These are phyloP conservation scores for Penicillium odoratum DNA, from an alignment of 495 filamentous ascomycete species.

Conservation along the genomic window DNA sequence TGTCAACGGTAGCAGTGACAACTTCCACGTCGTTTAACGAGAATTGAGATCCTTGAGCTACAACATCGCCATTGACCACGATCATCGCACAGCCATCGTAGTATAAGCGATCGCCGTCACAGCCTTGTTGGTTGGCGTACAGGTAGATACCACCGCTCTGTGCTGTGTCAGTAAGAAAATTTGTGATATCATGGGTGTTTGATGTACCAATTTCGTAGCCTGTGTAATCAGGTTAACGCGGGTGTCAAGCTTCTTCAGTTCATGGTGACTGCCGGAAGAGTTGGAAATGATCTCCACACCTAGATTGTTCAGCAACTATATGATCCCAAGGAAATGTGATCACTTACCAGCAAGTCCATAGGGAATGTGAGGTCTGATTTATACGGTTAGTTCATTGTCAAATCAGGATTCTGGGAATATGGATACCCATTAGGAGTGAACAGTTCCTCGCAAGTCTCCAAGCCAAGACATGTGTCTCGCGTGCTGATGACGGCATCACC, in stretches of 20 bases:
- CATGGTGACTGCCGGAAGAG: conserved; percentile 69
- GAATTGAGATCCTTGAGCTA: conserved; percentile 75
- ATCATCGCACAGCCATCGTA: conserved; percentile 80
- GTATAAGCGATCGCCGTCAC: conserved; percentile 67
- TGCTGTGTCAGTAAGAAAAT: conserved; percentile 2
- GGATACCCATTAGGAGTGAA: conserved; percentile 63
- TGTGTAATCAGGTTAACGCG: conserved; percentile 74
- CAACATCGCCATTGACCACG: conserved; percentile 68
- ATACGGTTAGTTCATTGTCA: neutral
- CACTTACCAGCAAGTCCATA: conserved; percentile 37
- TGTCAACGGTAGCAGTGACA: conserved; percentile 74
- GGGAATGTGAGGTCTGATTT: conserved; percentile 32
- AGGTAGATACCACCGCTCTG: conserved; percentile 74
- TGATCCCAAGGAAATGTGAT: neutral
- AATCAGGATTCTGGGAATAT: conserved; percentile 4
- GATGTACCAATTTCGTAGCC: conserved; percentile 61
- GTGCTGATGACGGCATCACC: conserved; percentile 78
- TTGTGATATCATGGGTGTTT: neutral
- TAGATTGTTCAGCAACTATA: conserved; percentile 6
- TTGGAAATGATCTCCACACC: conserved; percentile 78
- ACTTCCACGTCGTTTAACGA: conserved; percentile 82
- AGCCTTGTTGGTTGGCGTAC: conserved; percentile 72
- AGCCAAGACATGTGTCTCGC: conserved; percentile 67
- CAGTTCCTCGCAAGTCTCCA: conserved; percentile 79
- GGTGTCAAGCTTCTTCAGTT: conserved; percentile 72